Percentiles rank a stretch among this genome's conserved stretches.
phyloP scores from a whole-genome alignment of 2,329 filamentous ascomycete genomes.

The Trichoderma oligosporum region DNA sequence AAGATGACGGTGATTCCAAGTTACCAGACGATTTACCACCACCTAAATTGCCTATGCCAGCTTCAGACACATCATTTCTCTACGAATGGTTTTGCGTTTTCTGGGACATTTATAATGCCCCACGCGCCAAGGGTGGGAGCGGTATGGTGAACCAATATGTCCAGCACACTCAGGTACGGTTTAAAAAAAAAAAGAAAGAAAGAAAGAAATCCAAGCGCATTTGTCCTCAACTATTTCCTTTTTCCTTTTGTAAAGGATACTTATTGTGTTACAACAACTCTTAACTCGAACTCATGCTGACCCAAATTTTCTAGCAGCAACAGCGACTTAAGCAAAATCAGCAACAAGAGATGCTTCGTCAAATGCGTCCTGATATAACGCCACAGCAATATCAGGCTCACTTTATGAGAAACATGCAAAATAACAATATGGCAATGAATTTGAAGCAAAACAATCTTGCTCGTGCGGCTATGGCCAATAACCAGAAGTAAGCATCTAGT shows the following conservation, averaged over 20 bases:
- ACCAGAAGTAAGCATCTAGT: conserved; percentile 57
- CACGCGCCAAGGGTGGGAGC: conserved; percentile 65
- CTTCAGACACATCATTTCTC: conserved; percentile 76
- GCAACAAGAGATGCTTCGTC: conserved; percentile 72
- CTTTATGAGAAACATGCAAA: conserved; percentile 66
- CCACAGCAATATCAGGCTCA: conserved; percentile 57
- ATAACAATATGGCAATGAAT: conserved; percentile 55
- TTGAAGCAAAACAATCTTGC: conserved; percentile 61
- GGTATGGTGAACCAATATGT: conserved; percentile 71
- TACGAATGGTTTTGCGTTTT: conserved; percentile 97
- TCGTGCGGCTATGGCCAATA: conserved; percentile 75
- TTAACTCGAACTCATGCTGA: neutral
- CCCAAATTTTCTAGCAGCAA: conserved; percentile 50
- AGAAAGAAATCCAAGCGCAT: too few relatives aligned
- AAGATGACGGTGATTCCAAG: conserved; percentile 71
- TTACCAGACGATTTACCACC: conserved; percentile 75
- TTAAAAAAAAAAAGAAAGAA: too few relatives aligned
- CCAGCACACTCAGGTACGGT: conserved; percentile 73
- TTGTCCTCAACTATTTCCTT: conserved; percentile 5
- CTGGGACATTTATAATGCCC: conserved; percentile 90
- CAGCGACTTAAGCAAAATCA: conserved; percentile 70
- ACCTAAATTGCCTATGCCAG: conserved; percentile 62
- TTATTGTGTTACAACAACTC: too few relatives aligned
- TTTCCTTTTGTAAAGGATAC: too few relatives aligned
- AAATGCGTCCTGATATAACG: conserved; percentile 60